Percentiles rank a stretch among this genome's conserved stretches.
Conservation (phyloP, 768 basidiomycete genomes). For the Tephrocybe sp. region DNA sequence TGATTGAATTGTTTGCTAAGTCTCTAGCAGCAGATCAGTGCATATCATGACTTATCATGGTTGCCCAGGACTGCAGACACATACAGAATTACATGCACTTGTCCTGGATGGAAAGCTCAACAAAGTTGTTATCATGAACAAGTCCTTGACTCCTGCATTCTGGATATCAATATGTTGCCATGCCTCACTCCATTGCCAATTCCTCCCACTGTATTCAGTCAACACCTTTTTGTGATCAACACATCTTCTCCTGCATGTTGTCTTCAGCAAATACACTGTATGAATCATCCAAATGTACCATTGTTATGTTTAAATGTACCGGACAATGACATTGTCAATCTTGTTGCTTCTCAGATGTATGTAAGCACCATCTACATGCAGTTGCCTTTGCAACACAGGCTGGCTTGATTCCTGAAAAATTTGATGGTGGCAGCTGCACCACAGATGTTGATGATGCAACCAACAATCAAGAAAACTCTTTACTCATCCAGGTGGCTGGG, state of each 20-base stretch:
- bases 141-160: background rate
- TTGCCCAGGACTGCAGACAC: background rate
- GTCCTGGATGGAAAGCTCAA: conserved; percentile 2
- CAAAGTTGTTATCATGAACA: background rate
- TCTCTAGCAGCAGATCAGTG: background rate
- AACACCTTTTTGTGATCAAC: background rate
- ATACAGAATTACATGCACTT: background rate
- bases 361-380: conserved; percentile 1
- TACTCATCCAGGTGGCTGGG: conserved; percentile 1
- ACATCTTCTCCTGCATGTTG: conserved; percentile 1
- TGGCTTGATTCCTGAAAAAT: background rate
- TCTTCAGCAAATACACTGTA: background rate
- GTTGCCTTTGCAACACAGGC: conserved; percentile 1
- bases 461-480: background rate
- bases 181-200: background rate
- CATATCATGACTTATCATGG: background rate
- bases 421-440: background rate
- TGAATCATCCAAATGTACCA: background rate
- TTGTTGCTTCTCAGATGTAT: background rate
- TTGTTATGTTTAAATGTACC: background rate
- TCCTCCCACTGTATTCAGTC: background rate
- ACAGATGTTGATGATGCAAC: background rate
- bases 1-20: background rate
- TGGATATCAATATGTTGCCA: background rate
- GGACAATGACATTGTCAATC: conserved; percentile 2